Conservation (phyloP, 192 early-diverging fungal species). For the Pecoramyces ruminantium region DNA sequence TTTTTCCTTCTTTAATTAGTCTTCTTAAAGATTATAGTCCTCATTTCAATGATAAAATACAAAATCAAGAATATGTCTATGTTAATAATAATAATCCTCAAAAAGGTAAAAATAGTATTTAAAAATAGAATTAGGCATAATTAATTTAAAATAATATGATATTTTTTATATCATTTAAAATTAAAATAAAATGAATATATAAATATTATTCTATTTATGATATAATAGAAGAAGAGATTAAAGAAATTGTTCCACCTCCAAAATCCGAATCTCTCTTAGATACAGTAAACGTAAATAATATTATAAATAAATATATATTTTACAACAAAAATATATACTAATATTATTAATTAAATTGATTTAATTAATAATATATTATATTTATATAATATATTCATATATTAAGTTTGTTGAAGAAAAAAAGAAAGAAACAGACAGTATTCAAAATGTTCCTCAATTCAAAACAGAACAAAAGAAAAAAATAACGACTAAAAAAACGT, state of each 20-base stretch:
- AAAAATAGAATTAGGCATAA: too few relatives aligned
- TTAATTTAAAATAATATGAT: neutral
- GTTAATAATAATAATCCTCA: constrained; percentile 8
- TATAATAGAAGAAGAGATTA: neutral
- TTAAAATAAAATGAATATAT: too few relatives aligned
- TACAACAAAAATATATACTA: neutral
- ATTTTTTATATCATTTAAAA: neutral
- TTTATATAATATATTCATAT: neutral
- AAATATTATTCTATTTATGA: too few relatives aligned
- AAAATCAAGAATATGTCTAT: constrained; percentile 34
- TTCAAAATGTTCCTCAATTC: neutral
- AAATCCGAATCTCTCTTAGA: neutral
- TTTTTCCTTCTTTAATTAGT: constrained; percentile 23
- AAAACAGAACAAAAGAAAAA: neutral
- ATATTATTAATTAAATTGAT: too few relatives aligned
- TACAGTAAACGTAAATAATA: neutral
- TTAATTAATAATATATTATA: too few relatives aligned
- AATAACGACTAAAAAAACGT: constrained; percentile 40
- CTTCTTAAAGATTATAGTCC: constrained; percentile 15
- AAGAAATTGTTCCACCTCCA: neutral
- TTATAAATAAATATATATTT: neutral
- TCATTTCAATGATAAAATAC: constrained; percentile 25
- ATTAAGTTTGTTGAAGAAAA: neutral
- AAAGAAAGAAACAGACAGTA: neutral
- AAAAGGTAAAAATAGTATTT: neutral